Percentiles rank a stretch among this genome's conserved stretches.
These are phyloP conservation scores for Carex kokanica DNA, from an alignment of 176 grass and related monocot species.

Conservation along the genomic window DNA sequence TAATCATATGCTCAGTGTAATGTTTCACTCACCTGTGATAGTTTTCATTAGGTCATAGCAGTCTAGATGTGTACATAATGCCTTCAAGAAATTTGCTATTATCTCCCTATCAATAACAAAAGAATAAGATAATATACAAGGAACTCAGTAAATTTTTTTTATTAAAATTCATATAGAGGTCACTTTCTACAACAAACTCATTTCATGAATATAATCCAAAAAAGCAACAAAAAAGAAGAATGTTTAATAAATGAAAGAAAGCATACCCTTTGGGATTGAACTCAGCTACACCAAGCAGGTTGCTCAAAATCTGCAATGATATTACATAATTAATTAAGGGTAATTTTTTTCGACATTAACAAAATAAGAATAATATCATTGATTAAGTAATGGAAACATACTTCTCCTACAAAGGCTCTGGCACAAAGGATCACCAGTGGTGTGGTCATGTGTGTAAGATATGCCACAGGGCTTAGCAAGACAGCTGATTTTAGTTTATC, in stretches of 20 bases:
- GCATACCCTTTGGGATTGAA: slow-evolving; percentile 57
- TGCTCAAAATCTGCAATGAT: slow-evolving; percentile 32
- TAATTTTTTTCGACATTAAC: neutral
- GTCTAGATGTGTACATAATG: slow-evolving; percentile 9
- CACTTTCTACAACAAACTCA: neutral
- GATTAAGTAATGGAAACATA: neutral
- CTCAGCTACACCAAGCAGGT: slow-evolving; percentile 44
- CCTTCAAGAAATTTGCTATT: slow-evolving; percentile 35
- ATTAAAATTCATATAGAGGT: neutral
- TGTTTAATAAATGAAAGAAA: neutral
- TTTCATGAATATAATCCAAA: neutral
- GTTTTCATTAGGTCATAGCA: slow-evolving; percentile 56
- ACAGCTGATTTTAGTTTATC: slow-evolving; percentile 60
- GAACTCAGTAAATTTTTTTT: neutral
- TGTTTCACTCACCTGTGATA: slow-evolving; percentile 60
- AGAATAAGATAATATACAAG: neutral
- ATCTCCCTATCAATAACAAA: slow-evolving; percentile 15
- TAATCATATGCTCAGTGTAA: neutral
- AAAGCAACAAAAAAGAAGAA: neutral
- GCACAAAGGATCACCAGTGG: slow-evolving; percentile 45
- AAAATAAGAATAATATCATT: slow-evolving; percentile 10
- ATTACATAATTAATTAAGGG: neutral
- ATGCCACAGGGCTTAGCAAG: slow-evolving; percentile 68
- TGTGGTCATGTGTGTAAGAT: slow-evolving; percentile 70
- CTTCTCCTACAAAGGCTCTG: slow-evolving; percentile 53